Base-by-base conservation (phyloP, 768 basidiomycete genomes). In the Cubamyces sp. region DNA sequence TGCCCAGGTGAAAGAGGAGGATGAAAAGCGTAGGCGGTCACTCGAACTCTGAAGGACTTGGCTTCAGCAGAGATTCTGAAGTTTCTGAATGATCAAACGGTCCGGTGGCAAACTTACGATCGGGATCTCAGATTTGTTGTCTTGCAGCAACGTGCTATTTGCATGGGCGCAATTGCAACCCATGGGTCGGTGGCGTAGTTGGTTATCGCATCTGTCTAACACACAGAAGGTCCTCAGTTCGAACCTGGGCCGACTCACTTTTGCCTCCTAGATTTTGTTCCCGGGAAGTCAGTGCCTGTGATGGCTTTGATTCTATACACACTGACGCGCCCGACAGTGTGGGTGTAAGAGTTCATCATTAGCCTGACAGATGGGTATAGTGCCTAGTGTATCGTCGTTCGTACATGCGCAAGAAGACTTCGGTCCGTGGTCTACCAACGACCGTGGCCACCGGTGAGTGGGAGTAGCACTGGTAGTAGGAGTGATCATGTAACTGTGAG, bases 121-220 rank as follows among this genome's bases (percentile, higher is more conserved):
- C 48, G 48, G 21, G 48, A 49, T 49, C 48, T 43, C 42, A 43
- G 42, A 43, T 34, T 34, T 9, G 6, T 5, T 34, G 34, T 8
- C 8, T 30, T n/a, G n/a, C n/a, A n/a, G n/a, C n/a, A n/a, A n/a
- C n/a, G n/a, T n/a, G n/a, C n/a, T n/a, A n/a, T n/a, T n/a, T n/a
- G n/a, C n/a, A n/a, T n/a, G n/a, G n/a, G n/a, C n/a, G n/a, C n/a
- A n/a, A n/a, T n/a, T n/a, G n/a, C n/a, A n/a, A n/a, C n/a, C n/a
- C 34, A 34, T 11, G 74, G 76, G 71, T 79, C 79, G 83, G 82
- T 87, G 86, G 86, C 83, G 86, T 88, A 87, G 84, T 86, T 87
- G 86, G 86, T 87, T 87, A 88, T 88, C 85, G 84, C 86, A 85
- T 87, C 84, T 86, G 86, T 87, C 85, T 87, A 85, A 88, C 86